Evolutionary conservation across 2,329 filamentous ascomycete species (phyloP), one percentile per base, ranked within the genome.

Genomic region (Zasmidium citrigriseum): DNA sequence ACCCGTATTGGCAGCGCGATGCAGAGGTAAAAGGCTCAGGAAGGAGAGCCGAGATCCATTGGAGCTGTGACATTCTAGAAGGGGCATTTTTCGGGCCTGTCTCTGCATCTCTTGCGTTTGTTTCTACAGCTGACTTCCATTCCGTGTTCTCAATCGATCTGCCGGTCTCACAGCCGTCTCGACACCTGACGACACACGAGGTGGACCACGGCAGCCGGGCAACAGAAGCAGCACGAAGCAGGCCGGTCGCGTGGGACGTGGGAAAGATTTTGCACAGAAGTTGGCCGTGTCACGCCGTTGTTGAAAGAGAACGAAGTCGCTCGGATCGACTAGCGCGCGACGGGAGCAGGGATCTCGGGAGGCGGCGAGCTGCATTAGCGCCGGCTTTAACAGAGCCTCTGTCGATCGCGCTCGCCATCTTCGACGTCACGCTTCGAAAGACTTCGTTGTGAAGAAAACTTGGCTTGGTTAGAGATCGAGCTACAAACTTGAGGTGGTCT

Each of bases 201-300:
- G 24, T 23, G 29, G 46, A 41, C n/a, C 21, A n/a, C 27, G 18
- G 46, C 10, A 14, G 23, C 45, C 27, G 27, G 41, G 4, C n/a
- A 22, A 25, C n/a, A 27, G 27, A 55, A 21, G 46, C 34, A 16
- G 34, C 34, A 16, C 34, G 24, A 23, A 18, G 24, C 16, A 44
- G 41, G 52, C 44, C 18, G 54, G 25, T 34, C 29, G 16, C n/a
- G n/a, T n/a, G n/a, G n/a, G n/a, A n/a, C n/a, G 29, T 44, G n/a
- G 3, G 53, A 25, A 55, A 49, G 27, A 49, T 55, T 55, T 18
- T 48, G 50, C 24, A 10, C 53, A 55, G 27, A 49, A 48, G 52
- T 21, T 55, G 45, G 52, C 18, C 45, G 52, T 25, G 24, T 48
- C 52, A 54, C 44, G 24, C 41, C 44, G 44, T 41, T 34, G 22